phyloP scores from a whole-genome alignment of 2,329 filamentous ascomycete genomes.

The Venturia effusa region DNA sequence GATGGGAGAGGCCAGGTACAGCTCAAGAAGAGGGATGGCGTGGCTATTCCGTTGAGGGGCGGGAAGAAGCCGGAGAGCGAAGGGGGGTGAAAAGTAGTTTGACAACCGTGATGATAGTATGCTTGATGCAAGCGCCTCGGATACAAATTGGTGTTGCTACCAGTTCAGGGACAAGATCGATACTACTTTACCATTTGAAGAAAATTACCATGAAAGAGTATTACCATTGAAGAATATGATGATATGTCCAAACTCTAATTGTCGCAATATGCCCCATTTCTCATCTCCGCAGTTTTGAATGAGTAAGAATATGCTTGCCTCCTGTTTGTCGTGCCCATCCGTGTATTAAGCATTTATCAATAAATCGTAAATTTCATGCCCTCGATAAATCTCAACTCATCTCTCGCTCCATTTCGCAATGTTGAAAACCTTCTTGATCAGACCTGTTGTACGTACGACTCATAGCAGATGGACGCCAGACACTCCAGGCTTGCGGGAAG shows the following conservation, averaged over 20 bases:
- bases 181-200: too few relatives aligned
- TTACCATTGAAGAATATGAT: background rate
- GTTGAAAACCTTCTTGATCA: background rate
- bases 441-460: background rate
- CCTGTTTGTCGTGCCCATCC: background rate
- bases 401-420: background rate
- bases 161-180: too few relatives aligned
- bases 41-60: background rate
- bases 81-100: background rate
- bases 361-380: background rate
- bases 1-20: constrained; percentile 11
- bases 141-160: too few relatives aligned
- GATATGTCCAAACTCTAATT: background rate
- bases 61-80: background rate
- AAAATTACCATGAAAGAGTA: too few relatives aligned
- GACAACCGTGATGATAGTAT: background rate
- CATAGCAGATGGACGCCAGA: background rate
- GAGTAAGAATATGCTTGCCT: background rate
- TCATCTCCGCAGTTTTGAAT: background rate
- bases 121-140: too few relatives aligned
- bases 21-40: constrained; percentile 8
- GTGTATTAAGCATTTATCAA: background rate
- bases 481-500: background rate
- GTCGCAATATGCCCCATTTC: background rate
- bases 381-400: background rate